Base-by-base conservation (phyloP, 192 early-diverging fungal genomes). In the Entomortierella beljakovae region DNA sequence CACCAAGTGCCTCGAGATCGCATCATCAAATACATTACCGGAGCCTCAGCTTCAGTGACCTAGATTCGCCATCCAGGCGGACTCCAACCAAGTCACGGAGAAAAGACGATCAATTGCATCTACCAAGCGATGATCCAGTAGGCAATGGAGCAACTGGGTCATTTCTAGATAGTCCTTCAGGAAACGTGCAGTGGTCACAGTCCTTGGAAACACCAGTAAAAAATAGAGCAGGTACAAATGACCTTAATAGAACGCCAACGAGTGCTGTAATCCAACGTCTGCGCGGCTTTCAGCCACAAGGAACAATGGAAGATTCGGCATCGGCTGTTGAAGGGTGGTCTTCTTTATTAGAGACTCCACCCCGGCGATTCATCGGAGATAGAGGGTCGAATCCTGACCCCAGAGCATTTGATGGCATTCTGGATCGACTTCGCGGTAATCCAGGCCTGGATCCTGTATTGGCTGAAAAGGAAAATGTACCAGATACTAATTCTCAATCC, bases 331-430 rank as follows among this genome's bases (percentile, higher is more conserved):
- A 18, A 9, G 75, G 52, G 2, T 79, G 75, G 75, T 64, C 56
- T 7, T 18, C 55, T 20, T 62, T 48, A 32, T 25, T 79, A 18
- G 75, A 79, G 50, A 79, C 75, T 9, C 75, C 75, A 6, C 75
- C 75, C 15, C 54, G 75, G 6, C 57, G 56, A 10, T 34, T 16
- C 5, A n/a, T 20, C 1, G 13, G 28, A 22, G 25, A 34, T 4
- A 59, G 42, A 1, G 26, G 46, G 16, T 2, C 10, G 4, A 57
- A 34, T 2, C 18, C 28, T 25, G 31, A 49, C 0, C n/a, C 25
- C 4, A 15, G 23, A 18, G 34, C 57, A 34, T 54, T 32, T 15
- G 57, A 46, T 2, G 48, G 18, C 13, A 42, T 76, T 2, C 42
- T 76, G 2, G 64, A 66, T 1, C 43, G 52, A 22, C 64, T 79